These are phyloP conservation scores for Mercurialis annua DNA, from an alignment of 345 rosid species.

Conservation along the genomic window DNA sequence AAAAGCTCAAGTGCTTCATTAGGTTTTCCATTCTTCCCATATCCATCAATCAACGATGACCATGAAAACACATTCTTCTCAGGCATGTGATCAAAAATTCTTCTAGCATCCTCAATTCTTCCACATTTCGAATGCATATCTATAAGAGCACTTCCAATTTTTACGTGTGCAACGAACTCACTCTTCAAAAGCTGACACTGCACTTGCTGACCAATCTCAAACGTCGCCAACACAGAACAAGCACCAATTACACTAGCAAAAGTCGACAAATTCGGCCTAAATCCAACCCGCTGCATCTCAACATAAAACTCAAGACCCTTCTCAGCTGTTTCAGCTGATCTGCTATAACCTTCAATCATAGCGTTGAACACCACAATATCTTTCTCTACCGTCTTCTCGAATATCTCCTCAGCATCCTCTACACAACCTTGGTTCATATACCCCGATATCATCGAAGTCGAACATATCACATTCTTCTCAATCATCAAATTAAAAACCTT, in stretches of 20 bases:
- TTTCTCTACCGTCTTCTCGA: conserved; percentile 42
- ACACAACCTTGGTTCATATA: conserved; percentile 63
- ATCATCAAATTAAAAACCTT: conserved; percentile 65
- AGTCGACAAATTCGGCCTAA: conserved; percentile 61
- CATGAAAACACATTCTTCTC: conserved; percentile 79
- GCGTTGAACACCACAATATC: conserved; percentile 88
- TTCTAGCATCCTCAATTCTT: conserved; percentile 54
- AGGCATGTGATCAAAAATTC: conserved; percentile 56
- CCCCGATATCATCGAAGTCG: conserved; percentile 91
- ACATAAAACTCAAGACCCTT: conserved; percentile 55
- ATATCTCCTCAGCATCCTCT: conserved; percentile 65
- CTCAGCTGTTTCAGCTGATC: conserved; percentile 44
- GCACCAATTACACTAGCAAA: conserved; percentile 84
- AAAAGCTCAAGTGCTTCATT: conserved; percentile 74
- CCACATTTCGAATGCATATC: conserved; percentile 95
- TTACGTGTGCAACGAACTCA: conserved; percentile 43
- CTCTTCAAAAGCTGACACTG: conserved; percentile 72
- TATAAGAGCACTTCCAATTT: conserved; percentile 80
- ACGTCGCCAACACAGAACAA: conserved; percentile 63
- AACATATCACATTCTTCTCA: conserved; percentile 60
- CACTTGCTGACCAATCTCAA: conserved; percentile 64
- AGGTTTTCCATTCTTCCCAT: conserved; percentile 77
- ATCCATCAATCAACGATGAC: conserved; percentile 98
- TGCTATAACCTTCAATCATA: conserved; percentile 92
- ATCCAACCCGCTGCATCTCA: conserved; percentile 58